phyloP scores from a whole-genome alignment of 352 stramenopile genomes.

The Globisporangium rhizosaccharum region DNA sequence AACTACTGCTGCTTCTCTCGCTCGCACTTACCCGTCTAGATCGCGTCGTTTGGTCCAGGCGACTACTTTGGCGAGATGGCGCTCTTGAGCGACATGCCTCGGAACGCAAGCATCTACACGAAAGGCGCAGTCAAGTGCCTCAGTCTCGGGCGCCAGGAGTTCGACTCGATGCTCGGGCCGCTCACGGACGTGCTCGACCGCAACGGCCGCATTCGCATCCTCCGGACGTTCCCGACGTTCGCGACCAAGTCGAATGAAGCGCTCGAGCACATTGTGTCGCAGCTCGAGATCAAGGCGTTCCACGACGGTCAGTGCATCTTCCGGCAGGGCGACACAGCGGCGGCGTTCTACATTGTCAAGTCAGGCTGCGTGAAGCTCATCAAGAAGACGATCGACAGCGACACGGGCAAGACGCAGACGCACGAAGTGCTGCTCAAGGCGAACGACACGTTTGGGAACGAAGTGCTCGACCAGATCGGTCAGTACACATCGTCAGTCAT shows the following conservation, averaged over 20 bases:
- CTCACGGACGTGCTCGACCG: slow-evolving; percentile 67
- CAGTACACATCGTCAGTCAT: slow-evolving; percentile 52
- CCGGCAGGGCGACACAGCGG: slow-evolving; percentile 40
- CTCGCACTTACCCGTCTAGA: slow-evolving; percentile 15
- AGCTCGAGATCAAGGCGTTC: slow-evolving; percentile 77
- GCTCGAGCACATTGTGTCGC: slow-evolving; percentile 62
- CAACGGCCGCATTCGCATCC: slow-evolving; percentile 66
- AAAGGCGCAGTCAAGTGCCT: slow-evolving; percentile 67
- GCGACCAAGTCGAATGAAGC: slow-evolving; percentile 50
- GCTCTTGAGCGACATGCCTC: slow-evolving; percentile 86
- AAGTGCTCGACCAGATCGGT: slow-evolving; percentile 47
- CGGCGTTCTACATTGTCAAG: slow-evolving; percentile 76
- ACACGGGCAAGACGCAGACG: slow-evolving; percentile 27
- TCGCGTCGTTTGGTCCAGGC: slow-evolving; percentile 53
- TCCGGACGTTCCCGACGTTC: slow-evolving; percentile 52
- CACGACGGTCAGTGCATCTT: slow-evolving; percentile 62
- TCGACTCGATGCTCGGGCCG: slow-evolving; percentile 71
- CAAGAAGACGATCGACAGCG: slow-evolving; percentile 30
- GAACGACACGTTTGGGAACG: slow-evolving; percentile 69
- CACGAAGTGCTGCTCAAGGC: slow-evolving; percentile 57
- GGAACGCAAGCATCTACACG: slow-evolving; percentile 66
- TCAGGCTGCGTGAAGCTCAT: slow-evolving; percentile 69
- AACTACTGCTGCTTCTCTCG: background rate
- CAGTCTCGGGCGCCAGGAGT: slow-evolving; percentile 61
- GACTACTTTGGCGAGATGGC: slow-evolving; percentile 92